phyloP scores from a whole-genome alignment of 2,329 filamentous ascomycete genomes.

The Albophoma yamanashiensis region DNA sequence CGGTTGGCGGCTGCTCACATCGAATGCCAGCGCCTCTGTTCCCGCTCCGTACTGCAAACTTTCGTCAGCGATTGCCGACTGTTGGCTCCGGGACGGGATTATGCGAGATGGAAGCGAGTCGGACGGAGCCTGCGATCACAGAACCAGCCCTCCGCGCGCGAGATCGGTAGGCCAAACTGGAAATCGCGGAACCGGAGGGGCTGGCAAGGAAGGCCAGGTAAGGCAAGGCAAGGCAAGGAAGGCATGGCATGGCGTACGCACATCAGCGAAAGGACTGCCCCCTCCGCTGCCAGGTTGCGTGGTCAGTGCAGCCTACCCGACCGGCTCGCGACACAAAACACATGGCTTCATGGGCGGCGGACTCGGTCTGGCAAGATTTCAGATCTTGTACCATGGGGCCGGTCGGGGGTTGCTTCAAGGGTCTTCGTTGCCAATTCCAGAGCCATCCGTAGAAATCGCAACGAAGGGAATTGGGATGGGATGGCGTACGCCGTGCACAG shows the following conservation, averaged over 20 bases:
- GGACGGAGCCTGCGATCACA: neutral
- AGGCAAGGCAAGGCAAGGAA: no score
- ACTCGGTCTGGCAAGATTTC: conserved; percentile 2
- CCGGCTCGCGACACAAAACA: conserved; percentile 1
- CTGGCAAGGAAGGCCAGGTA: neutral
- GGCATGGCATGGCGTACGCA: neutral
- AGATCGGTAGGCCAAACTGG: neutral
- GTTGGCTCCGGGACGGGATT: neutral
- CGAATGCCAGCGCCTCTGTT: neutral
- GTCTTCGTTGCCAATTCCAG: neutral
- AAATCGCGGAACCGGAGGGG: neutral
- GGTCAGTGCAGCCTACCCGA: neutral
- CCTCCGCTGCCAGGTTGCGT: neutral
- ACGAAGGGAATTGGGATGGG: neutral
- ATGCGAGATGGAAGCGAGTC: conserved; percentile 1
- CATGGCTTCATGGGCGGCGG: conserved; percentile 1
- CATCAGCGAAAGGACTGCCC: neutral
- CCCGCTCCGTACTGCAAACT: neutral
- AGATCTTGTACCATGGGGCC: conserved; percentile 5
- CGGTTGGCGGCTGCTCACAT: neutral
- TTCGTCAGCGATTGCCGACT: neutral
- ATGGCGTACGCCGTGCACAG: neutral
- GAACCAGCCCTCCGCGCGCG: neutral
- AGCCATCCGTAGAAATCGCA: neutral
- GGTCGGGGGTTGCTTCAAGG: conserved; percentile 1